Base-by-base conservation (phyloP, 192 early-diverging fungal species). In the Kickxella alabastrina region DNA sequence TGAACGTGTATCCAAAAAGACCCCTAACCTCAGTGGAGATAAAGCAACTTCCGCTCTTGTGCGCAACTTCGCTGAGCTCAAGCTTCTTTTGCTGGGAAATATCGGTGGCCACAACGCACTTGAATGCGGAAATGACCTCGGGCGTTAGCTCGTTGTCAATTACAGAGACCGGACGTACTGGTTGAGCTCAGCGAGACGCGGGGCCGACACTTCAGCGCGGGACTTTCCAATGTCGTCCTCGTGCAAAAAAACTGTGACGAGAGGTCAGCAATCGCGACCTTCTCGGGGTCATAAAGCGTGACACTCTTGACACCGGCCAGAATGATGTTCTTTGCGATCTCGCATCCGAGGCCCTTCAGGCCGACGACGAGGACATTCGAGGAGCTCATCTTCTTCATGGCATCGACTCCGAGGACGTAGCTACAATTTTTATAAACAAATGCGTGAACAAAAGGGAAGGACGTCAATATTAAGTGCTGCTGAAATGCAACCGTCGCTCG, bases 221-320 rank as follows among this genome's bases (percentile, higher is more conserved):
- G 86, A 83, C 66, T 92, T 84, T 48, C 95, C 95, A 52, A 97
- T 60, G 59, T 99, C 93, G 6, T 80, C 84, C 24, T 79, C 61
- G 37, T 68, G 80, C 18, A 99, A 68, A 91, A 99, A 71, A 95
- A 99, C 92, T 98, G 53, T 31, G 55, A 48, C 14, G 95, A 91
- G 54, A 99, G 79, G 71, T 99, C 97, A 18, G 82, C 62, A 18
- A 93, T 55, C 53, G 84, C 65, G 22, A 85, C 85, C 21, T 82
- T 77, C 41, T 76, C 82, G 25, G 88, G 83, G 67, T 99, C 97
- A 62, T 93, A 86, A 18, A 99, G 72, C 8, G 92, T 93, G 17
- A 99, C 97, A 60, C 92, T 95, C 79, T 99, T 99, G 49, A 99
- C 97, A 45, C 97, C 97, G 29, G 97, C 97, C 28, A 99, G 85